phyloP scores from a whole-genome alignment of 1,284 basidiomycete species.

The Cerrena zonata region DNA sequence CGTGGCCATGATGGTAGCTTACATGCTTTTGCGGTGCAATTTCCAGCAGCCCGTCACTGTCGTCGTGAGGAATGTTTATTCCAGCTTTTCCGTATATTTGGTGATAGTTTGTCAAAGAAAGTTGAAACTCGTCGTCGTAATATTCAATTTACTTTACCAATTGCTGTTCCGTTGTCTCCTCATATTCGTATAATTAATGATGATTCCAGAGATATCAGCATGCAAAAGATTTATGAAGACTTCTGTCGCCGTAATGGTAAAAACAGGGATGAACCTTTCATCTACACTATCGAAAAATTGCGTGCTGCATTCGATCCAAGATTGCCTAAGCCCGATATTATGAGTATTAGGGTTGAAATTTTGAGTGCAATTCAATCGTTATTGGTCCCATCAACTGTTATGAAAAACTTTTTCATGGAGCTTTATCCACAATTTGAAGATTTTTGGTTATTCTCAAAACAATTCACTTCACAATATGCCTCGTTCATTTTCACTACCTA shows the following conservation, averaged over 20 bases:
- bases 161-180: slow-evolving; percentile 81
- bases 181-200: slow-evolving; percentile 84
- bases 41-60: slow-evolving; percentile 82
- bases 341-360: slow-evolving; percentile 24
- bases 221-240: slow-evolving; percentile 92
- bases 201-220: slow-evolving; percentile 84
- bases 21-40: slow-evolving; percentile 87
- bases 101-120: slow-evolving; percentile 81
- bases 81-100: slow-evolving; percentile 89
- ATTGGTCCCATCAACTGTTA: too few relatives aligned
- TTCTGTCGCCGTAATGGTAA: slow-evolving; percentile 78
- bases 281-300: slow-evolving; percentile 79
- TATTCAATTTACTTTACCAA: slow-evolving; percentile 86
- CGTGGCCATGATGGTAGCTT: slow-evolving; percentile 88
- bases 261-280: slow-evolving; percentile 82
- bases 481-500: slow-evolving; percentile 90
- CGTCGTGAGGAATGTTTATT: slow-evolving; percentile 91
- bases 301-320: slow-evolving; percentile 64
- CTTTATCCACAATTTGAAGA: too few relatives aligned
- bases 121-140: slow-evolving; percentile 92
- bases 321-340: slow-evolving; percentile 45
- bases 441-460: too few relatives aligned
- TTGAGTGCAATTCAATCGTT: too few relatives aligned
- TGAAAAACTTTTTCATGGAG: too few relatives aligned
- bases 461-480: too few relatives aligned